Conservation (phyloP, 176 grass and related monocot genomes). For the Eragrostis nindensis region DNA sequence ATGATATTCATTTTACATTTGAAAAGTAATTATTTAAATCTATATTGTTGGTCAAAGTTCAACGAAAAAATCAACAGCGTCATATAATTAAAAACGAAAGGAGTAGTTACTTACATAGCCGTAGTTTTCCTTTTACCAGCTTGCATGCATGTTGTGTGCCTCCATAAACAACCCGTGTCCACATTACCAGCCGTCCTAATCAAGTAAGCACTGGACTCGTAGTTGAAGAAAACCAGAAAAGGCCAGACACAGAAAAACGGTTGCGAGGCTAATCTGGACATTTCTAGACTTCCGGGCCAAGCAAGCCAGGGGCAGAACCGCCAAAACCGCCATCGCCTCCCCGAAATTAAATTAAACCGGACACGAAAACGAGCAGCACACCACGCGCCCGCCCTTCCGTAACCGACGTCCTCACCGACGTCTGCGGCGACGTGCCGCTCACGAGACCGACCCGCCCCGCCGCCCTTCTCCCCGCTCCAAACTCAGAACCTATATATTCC, state of each 20-base stretch:
- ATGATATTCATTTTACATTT: no score
- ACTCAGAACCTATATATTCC: conserved; percentile 44
- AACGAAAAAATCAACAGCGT: no score
- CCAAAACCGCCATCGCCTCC: conserved; percentile 15
- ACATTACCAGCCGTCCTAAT: background rate
- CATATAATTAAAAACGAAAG: no score
- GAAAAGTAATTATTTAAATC: no score
- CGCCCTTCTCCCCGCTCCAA: no score
- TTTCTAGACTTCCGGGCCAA: conserved; percentile 56
- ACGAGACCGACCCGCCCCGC: conserved; percentile 35
- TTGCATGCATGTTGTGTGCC: background rate
- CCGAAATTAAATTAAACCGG: background rate
- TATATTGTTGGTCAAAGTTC: no score
- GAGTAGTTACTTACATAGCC: no score
- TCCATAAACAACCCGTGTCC: background rate
- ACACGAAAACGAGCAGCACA: background rate
- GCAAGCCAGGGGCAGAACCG: conserved; percentile 18
- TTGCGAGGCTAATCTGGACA: conserved; percentile 22
- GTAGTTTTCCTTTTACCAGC: background rate
- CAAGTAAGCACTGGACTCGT: conserved; percentile 26
- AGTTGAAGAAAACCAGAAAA: background rate
- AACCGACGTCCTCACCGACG: conserved; percentile 37
- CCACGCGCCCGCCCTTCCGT: background rate
- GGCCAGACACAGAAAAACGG: background rate
- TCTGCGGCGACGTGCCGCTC: conserved; percentile 23